Percentiles rank a stretch among this genome's conserved stretches.
phyloP scores from a whole-genome alignment of 2,329 filamentous ascomycete species.

The Fusarium haematococcum region DNA sequence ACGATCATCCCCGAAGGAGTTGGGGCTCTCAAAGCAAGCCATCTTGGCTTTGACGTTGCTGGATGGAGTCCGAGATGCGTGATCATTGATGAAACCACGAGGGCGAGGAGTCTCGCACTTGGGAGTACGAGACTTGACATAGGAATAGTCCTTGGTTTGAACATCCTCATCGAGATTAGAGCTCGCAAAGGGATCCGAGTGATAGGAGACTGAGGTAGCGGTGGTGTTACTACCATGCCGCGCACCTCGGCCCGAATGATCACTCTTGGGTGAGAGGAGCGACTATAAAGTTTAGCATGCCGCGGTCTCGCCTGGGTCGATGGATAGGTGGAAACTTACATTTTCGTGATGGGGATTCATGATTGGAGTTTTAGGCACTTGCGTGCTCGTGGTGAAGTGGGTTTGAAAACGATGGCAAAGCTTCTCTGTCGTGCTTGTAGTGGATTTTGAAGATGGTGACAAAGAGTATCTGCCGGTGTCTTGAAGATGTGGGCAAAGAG shows the following conservation, averaged over 20 bases:
- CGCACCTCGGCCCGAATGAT: conserved; percentile 37
- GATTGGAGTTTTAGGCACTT: conserved; percentile 1
- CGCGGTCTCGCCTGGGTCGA: not conserved
- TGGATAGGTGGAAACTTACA: conserved; percentile 4
- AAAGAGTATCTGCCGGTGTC: not conserved
- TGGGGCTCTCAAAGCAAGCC: not conserved
- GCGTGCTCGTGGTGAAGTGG: not conserved
- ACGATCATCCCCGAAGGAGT: not conserved
- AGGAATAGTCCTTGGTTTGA: conserved; percentile 24
- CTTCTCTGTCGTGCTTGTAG: not conserved
- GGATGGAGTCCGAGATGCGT: conserved; percentile 11
- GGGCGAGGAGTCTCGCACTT: conserved; percentile 12
- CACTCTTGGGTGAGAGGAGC: conserved; percentile 29
- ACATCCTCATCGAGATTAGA: conserved; percentile 17
- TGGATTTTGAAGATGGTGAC: not conserved
- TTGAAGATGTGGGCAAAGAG: not conserved
- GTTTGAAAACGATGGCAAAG: not conserved
- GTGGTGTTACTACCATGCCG: conserved; percentile 30
- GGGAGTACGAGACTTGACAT: conserved; percentile 7
- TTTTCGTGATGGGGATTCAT: conserved; percentile 29
- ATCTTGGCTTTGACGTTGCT: not conserved
- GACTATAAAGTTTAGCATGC: conserved; percentile 27
- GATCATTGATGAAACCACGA: conserved; percentile 30
- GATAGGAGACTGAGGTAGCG: conserved; percentile 25
- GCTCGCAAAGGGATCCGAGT: conserved; percentile 21